Conservation (phyloP, 768 basidiomycete genomes). For the Leccinum aurantiacum region DNA sequence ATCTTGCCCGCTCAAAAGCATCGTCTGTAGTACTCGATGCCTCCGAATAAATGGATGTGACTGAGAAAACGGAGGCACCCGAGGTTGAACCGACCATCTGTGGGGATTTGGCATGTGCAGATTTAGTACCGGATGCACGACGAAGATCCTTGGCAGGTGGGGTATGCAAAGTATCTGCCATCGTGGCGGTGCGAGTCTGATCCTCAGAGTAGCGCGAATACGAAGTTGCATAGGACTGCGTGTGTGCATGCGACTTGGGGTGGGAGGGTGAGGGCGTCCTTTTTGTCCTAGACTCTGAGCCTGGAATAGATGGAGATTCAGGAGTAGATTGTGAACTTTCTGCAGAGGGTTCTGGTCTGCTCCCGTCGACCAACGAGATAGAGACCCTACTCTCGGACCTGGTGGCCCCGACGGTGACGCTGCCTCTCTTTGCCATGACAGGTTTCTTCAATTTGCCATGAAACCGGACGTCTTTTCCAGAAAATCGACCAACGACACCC, state of each 20-base stretch:
- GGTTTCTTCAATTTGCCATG: slow-evolving; percentile 77
- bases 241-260: slow-evolving; percentile 13
- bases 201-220: slow-evolving; percentile 20
- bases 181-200: slow-evolving; percentile 10
- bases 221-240: slow-evolving; percentile 18
- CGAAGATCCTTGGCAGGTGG: background rate
- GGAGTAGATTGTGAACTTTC: slow-evolving; percentile 12
- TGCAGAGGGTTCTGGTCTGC: background rate
- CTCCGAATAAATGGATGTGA: slow-evolving; percentile 27
- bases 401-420: slow-evolving; percentile 12
- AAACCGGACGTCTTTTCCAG: slow-evolving; percentile 62
- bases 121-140: background rate
- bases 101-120: slow-evolving; percentile 20
- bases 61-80: slow-evolving; percentile 28
- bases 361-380: slow-evolving; percentile 19
- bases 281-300: slow-evolving; percentile 21
- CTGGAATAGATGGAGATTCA: slow-evolving; percentile 19
- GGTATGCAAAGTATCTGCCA: background rate
- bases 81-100: slow-evolving; percentile 27
- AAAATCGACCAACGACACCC: slow-evolving; percentile 80
- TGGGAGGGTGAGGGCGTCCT: slow-evolving; percentile 17
- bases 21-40: slow-evolving; percentile 21
- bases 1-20: slow-evolving; percentile 2
- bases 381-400: slow-evolving; percentile 16
- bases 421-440: slow-evolving; percentile 66